Percentiles rank a stretch among this genome's conserved stretches.
phyloP scores from a whole-genome alignment of 1,284 basidiomycete species.

The Dichomitus squalens region DNA sequence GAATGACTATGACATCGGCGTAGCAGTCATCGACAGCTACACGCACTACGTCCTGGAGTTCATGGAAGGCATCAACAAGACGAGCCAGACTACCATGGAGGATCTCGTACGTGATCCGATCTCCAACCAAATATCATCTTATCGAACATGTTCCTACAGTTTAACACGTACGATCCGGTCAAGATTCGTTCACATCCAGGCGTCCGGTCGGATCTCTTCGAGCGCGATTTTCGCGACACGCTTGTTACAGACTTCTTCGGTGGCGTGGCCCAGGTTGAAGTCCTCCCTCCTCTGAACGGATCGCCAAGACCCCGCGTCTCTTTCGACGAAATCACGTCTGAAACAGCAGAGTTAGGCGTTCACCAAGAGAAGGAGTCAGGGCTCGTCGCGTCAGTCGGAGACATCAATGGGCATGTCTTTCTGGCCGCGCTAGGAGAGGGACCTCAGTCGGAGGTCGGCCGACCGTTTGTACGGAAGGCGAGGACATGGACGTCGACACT shows the following conservation, averaged over 20 bases:
- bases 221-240: constrained; percentile 65
- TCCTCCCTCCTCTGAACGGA: constrained; percentile 31
- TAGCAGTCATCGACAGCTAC: constrained; percentile 94
- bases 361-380: background rate
- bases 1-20: constrained; percentile 91
- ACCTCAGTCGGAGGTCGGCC: constrained; percentile 1
- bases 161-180: constrained; percentile 75
- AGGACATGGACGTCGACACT: constrained; percentile 42
- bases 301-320: background rate
- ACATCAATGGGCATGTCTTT: constrained; percentile 7
- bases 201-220: constrained; percentile 85
- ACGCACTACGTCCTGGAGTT: constrained; percentile 92
- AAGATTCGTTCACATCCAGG: constrained; percentile 87
- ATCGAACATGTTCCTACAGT: constrained; percentile 47
- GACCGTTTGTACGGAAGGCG: constrained; percentile 13
- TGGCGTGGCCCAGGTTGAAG: constrained; percentile 84
- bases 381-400: background rate
- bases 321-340: background rate
- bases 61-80: constrained; percentile 93
- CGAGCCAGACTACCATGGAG: constrained; percentile 77
- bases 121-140: background rate
- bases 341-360: background rate
- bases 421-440: constrained; percentile 1
- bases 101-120: constrained; percentile 69
- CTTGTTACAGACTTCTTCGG: constrained; percentile 96